Percentiles rank a stretch among this genome's conserved stretches.
Evolutionary conservation across 495 filamentous ascomycete genomes (phyloP).

Genomic region (Bryoglossum gracile): DNA sequence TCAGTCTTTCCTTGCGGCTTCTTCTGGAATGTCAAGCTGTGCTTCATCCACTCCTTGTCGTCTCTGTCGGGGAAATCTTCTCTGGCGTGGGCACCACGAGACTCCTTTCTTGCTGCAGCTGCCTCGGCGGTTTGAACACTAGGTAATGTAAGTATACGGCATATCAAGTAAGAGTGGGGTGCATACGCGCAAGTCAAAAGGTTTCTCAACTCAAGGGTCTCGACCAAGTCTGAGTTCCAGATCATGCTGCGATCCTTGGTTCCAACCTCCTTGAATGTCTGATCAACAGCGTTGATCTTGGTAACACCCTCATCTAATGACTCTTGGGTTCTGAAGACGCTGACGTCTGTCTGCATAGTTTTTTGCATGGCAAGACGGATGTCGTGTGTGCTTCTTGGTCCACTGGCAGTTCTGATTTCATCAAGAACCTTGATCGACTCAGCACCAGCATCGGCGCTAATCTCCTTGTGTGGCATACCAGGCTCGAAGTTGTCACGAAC

Average conservation of each 20-base stretch:
- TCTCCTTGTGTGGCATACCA: constrained; percentile 65
- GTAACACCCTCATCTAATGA: constrained; percentile 70
- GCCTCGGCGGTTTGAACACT: constrained; percentile 78
- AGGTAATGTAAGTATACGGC: constrained; percentile 14
- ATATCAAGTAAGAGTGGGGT: neutral
- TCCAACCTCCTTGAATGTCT: constrained; percentile 70
- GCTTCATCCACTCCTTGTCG: constrained; percentile 97
- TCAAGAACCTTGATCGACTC: constrained; percentile 82
- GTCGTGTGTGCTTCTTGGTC: constrained; percentile 78
- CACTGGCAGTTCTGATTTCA: constrained; percentile 71
- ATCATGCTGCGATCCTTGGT: constrained; percentile 99
- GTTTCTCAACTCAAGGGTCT: constrained; percentile 91
- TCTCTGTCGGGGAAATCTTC: constrained; percentile 94
- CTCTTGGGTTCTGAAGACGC: constrained; percentile 94
- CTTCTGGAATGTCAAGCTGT: constrained; percentile 92
- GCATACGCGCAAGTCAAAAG: constrained; percentile 79
- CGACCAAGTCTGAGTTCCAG: constrained; percentile 96
- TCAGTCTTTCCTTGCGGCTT: constrained; percentile 71
- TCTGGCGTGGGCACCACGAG: constrained; percentile 86
- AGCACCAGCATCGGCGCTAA: constrained; percentile 61
- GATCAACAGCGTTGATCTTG: constrained; percentile 74
- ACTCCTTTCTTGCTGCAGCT: constrained; percentile 87
- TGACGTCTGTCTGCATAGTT: constrained; percentile 94
- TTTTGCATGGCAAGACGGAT: constrained; percentile 92
- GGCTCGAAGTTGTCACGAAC: constrained; percentile 85